phyloP scores from a whole-genome alignment of 176 grass and related monocot species.

The Lolium perenne region DNA sequence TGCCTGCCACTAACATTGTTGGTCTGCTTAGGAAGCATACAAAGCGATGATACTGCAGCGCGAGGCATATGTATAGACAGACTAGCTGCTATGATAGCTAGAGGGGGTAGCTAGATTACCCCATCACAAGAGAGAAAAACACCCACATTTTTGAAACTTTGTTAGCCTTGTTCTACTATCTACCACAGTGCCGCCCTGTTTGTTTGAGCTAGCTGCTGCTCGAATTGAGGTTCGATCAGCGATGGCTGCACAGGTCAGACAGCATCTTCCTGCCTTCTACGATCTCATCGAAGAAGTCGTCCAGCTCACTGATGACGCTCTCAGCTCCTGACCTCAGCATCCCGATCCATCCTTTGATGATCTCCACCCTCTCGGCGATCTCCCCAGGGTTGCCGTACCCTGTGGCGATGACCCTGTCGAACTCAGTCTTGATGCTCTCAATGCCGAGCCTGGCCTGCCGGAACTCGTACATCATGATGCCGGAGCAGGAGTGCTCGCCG shows the following conservation, averaged over 20 bases:
- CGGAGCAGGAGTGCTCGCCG: background rate
- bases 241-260: slow-evolving; percentile 63
- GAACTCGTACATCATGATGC: slow-evolving; percentile 67
- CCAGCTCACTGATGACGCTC: slow-evolving; percentile 41
- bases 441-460: slow-evolving; percentile 44
- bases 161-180: slow-evolving; percentile 38
- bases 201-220: background rate
- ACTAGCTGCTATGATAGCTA: slow-evolving; percentile 37
- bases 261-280: slow-evolving; percentile 74
- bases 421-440: slow-evolving; percentile 53
- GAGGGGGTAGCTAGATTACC: background rate
- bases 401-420: slow-evolving; percentile 34
- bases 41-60: slow-evolving; percentile 31
- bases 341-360: slow-evolving; percentile 49
- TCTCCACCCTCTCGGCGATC: slow-evolving; percentile 32
- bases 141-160: background rate
- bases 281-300: slow-evolving; percentile 71
- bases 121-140: background rate
- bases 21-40: slow-evolving; percentile 31
- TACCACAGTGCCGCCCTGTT: slow-evolving; percentile 18
- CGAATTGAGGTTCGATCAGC: slow-evolving; percentile 34
- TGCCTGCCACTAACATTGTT: background rate
- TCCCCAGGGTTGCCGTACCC: slow-evolving; percentile 15
- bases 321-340: slow-evolving; percentile 58
- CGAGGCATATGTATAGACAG: slow-evolving; percentile 26